These are phyloP conservation scores for Naganishia onofrii DNA, from an alignment of 768 basidiomycete species.

Conservation along the genomic window DNA sequence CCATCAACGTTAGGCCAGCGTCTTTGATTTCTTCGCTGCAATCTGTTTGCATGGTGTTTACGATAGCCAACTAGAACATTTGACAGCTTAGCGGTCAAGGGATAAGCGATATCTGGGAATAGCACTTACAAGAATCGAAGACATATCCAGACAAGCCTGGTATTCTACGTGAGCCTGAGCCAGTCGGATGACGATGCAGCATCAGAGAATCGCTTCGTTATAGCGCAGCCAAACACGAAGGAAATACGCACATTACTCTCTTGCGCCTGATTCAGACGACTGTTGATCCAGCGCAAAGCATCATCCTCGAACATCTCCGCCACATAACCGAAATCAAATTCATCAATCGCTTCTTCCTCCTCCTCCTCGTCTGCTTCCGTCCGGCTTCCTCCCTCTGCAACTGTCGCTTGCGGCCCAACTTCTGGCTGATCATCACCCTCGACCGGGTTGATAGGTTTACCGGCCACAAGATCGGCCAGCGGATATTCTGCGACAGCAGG, in stretches of 20 bases:
- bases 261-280: conserved; percentile 20
- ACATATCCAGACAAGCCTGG: conserved; percentile 77
- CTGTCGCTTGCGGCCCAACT: neutral
- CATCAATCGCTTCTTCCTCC: conserved; percentile 35
- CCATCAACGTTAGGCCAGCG: conserved; percentile 74
- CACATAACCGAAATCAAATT: conserved; percentile 21
- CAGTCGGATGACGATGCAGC: neutral
- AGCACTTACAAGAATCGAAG: conserved; percentile 78
- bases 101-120: neutral
- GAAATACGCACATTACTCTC: conserved; percentile 62
- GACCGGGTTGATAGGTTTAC: neutral
- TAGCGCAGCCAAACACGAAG: too few species aligned
- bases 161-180: conserved; percentile 62
- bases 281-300: conserved; percentile 71
- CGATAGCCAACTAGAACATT: conserved; percentile 64
- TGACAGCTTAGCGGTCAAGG: neutral
- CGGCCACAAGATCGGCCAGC: conserved; percentile 19
- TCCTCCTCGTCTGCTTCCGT: conserved; percentile 37
- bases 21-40: conserved; percentile 62
- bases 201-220: neutral
- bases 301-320: conserved; percentile 59
- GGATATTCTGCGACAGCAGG: conserved; percentile 8
- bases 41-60: conserved; percentile 71
- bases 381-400: neutral
- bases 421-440: neutral